Evolutionary conservation across 345 rosid species (phyloP).

Genomic region (Trapa incisa): DNA sequence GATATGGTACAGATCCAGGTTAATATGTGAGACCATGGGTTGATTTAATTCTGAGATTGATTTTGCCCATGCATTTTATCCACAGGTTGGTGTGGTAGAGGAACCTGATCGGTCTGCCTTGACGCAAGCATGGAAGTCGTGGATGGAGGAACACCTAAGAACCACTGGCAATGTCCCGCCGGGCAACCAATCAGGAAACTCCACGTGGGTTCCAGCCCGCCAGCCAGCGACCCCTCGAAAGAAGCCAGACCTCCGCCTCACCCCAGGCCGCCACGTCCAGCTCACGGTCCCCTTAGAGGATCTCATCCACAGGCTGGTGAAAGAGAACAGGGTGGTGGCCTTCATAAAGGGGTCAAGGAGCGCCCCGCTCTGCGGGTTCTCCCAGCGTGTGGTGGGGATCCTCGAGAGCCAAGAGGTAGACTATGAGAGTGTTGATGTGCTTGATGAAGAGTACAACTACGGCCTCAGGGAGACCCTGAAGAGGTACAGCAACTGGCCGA

Average conservation of each 20-base stretch:
- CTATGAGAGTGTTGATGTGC: conserved; percentile 49
- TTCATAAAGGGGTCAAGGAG: conserved; percentile 86
- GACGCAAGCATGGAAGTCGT: conserved; percentile 87
- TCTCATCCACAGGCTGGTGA: conserved; percentile 56
- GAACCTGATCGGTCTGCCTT: conserved; percentile 57
- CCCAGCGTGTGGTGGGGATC: conserved; percentile 69
- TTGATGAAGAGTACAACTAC: conserved; percentile 49
- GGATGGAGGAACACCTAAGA: conserved; percentile 90
- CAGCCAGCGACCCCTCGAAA: conserved; percentile 39
- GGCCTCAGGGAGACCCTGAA: conserved; percentile 22
- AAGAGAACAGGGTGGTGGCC: conserved; percentile 83
- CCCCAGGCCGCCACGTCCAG: conserved; percentile 78
- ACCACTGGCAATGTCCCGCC: conserved; percentile 73
- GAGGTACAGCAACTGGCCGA: no score
- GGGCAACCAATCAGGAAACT: conserved; percentile 79
- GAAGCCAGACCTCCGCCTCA: conserved; percentile 78
- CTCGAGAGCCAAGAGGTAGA: conserved; percentile 63
- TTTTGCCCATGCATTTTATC: not conserved
- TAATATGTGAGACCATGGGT: no score
- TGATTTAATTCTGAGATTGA: no score
- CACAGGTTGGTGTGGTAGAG: conserved; percentile 58
- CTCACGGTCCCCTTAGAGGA: conserved; percentile 61
- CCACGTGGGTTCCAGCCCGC: conserved; percentile 37
- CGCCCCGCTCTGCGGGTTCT: conserved; percentile 77
- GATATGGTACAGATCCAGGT: no score